These are phyloP conservation scores for Calonectria montana DNA, from an alignment of 2,329 filamentous ascomycete species.

Conservation along the genomic window DNA sequence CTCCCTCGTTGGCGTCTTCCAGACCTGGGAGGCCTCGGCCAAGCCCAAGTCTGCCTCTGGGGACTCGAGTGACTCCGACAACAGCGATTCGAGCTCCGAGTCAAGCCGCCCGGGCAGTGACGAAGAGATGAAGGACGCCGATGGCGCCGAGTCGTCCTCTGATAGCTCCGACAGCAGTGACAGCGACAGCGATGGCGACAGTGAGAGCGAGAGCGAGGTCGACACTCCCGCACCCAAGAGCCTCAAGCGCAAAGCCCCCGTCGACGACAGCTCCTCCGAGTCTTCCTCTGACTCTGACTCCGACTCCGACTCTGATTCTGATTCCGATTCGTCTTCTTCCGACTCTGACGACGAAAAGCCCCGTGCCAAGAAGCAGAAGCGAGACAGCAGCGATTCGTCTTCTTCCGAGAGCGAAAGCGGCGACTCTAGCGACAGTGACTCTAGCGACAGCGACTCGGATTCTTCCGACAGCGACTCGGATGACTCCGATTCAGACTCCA, in stretches of 20 bases:
- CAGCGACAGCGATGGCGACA: constrained; percentile 39
- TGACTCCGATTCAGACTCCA: constrained; percentile 43
- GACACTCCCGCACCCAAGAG: constrained; percentile 41
- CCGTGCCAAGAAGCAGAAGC: constrained; percentile 64
- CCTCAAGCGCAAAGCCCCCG: constrained; percentile 56
- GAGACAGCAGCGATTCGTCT: constrained; percentile 39
- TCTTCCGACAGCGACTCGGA: constrained; percentile 41
- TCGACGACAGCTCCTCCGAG: constrained; percentile 43
- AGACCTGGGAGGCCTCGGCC: constrained; percentile 58
- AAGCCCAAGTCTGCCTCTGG: constrained; percentile 37
- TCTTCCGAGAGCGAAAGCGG: constrained; percentile 36
- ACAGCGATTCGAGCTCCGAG: constrained; percentile 44
- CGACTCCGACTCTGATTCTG: constrained; percentile 52
- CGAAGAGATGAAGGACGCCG: constrained; percentile 60
- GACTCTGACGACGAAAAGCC: constrained; percentile 54
- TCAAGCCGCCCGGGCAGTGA: constrained; percentile 46
- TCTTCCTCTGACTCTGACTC: constrained; percentile 50
- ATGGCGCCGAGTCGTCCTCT: constrained; percentile 45
- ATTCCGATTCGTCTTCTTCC: constrained; percentile 54
- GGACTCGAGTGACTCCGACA: constrained; percentile 23
- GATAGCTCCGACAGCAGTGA: constrained; percentile 46
- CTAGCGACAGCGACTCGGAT: constrained; percentile 46
- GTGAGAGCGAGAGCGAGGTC: constrained; percentile 37
- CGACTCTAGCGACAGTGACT: constrained; percentile 46
- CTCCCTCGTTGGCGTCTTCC: constrained; percentile 63